These are phyloP conservation scores for Aspergillus caelatus DNA, from an alignment of 2,329 filamentous ascomycete species.

Conservation along the genomic window DNA sequence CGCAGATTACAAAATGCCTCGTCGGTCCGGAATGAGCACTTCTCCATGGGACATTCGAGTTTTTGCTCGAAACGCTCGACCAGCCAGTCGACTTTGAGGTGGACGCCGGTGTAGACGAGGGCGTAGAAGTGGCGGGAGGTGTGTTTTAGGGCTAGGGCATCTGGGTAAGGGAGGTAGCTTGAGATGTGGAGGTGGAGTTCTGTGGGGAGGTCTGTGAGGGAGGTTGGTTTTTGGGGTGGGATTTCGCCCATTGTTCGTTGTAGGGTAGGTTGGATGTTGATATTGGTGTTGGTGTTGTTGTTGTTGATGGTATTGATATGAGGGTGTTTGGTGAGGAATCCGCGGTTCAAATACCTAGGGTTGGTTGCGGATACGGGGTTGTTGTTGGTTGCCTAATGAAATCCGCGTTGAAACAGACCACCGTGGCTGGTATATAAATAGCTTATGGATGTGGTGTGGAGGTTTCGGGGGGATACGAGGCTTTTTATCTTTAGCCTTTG, in stretches of 20 bases:
- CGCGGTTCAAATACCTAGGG: not conserved
- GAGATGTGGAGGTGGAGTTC: constrained; percentile 70
- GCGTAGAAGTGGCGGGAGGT: constrained; percentile 64
- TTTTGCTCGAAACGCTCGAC: constrained; percentile 65
- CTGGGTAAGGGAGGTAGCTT: constrained; percentile 66
- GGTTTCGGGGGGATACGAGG: not conserved
- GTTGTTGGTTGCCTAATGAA: not conserved
- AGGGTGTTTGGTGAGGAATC: too few species aligned
- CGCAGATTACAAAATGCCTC: constrained; percentile 45
- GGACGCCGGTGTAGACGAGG: constrained; percentile 67
- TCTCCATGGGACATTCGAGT: constrained; percentile 65
- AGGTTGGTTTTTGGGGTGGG: too few species aligned
- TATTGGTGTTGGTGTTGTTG: not conserved
- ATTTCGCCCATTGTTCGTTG: not conserved
- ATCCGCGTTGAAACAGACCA: not conserved
- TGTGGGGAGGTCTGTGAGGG: constrained; percentile 53
- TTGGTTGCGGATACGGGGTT: not conserved
- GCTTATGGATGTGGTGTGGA: not conserved
- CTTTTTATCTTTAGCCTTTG: not conserved
- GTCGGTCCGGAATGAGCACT: constrained; percentile 46
- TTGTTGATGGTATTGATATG: not conserved
- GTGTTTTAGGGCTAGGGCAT: constrained; percentile 72
- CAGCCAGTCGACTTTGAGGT: constrained; percentile 70
- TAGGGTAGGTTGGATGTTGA: not conserved
- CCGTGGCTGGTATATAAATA: not conserved